A percentile compares a stretch with the other conserved stretches of the same genome.
Conservation (phyloP, 306 rosid genomes). For the Prinsepia uniflora region DNA sequence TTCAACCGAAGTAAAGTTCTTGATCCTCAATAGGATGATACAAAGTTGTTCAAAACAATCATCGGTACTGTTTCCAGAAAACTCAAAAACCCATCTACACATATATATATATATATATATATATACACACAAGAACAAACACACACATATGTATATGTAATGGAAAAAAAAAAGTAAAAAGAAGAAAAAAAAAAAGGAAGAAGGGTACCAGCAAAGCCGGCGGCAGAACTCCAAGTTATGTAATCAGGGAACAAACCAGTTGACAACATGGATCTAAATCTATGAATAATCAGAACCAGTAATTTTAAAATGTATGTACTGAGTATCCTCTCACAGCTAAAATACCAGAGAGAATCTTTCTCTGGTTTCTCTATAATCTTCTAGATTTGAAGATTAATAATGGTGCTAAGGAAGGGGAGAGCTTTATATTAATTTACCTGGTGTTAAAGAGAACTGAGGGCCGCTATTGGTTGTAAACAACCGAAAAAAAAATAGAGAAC, state of each 20-base stretch:
- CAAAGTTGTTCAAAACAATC: neutral
- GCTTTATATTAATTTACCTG: neutral
- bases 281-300: neutral
- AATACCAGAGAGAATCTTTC: slow-evolving; percentile 2
- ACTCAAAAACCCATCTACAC: neutral
- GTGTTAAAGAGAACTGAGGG: neutral
- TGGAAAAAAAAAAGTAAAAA: neutral
- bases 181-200: no score
- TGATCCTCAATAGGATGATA: neutral
- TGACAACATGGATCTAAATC: slow-evolving; percentile 11
- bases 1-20: neutral
- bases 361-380: neutral
- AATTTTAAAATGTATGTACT: neutral
- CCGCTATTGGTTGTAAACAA: neutral
- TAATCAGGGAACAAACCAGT: slow-evolving; percentile 29
- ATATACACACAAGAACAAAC: neutral
- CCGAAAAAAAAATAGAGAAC: no score
- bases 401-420: neutral
- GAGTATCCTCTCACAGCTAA: no score
- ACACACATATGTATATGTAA: neutral
- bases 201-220: slow-evolving; percentile 39
- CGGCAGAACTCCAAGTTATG: slow-evolving; percentile 24
- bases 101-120: neutral
- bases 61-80: neutral
- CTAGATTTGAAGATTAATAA: neutral